Evolutionary conservation across 164 flowering plant species (phyloP).

Genomic region (Cinnamomum chago): DNA sequence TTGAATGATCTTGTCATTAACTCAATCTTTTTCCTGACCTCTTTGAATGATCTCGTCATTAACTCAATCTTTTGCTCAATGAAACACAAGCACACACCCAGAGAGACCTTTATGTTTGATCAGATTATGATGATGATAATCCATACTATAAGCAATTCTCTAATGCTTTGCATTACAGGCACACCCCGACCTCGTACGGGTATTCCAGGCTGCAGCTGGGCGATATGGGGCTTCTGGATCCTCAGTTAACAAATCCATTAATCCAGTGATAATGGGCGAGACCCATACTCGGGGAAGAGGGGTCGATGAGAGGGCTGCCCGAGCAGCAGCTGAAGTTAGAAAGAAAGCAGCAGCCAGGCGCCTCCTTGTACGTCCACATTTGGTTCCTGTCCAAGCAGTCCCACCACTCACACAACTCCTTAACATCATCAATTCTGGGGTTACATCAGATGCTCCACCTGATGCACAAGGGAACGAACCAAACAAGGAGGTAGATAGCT

Average conservation of each 20-base stretch:
- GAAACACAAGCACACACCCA: no score
- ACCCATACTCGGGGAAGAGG: conserved; percentile 70
- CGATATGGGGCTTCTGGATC: conserved; percentile 43
- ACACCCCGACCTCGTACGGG: conserved; percentile 69
- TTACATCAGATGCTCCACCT: conserved; percentile 30
- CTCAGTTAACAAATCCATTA: conserved; percentile 44
- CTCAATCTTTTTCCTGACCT: no score
- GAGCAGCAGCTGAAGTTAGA: conserved; percentile 77
- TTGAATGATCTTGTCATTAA: no score
- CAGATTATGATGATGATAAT: no score
- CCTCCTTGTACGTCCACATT: conserved; percentile 58
- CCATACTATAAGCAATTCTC: no score
- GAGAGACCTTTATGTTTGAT: no score
- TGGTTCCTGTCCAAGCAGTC: conserved; percentile 63
- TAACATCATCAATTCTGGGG: conserved; percentile 59
- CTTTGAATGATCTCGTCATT: no score
- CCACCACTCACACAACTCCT: conserved; percentile 66
- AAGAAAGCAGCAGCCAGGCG: conserved; percentile 93
- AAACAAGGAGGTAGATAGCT: conserved; percentile 34
- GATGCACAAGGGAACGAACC: conserved; percentile 23
- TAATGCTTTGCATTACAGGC: conserved; percentile 35
- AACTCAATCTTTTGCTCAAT: no score
- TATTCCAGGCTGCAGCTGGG: conserved; percentile 71
- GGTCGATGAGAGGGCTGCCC: conserved; percentile 86
- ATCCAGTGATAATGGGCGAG: conserved; percentile 55